Evolutionary conservation across 116 monocot species (phyloP), one percentile per base, ranked within the genome.

Genomic region (Posidonia oceanica): DNA sequence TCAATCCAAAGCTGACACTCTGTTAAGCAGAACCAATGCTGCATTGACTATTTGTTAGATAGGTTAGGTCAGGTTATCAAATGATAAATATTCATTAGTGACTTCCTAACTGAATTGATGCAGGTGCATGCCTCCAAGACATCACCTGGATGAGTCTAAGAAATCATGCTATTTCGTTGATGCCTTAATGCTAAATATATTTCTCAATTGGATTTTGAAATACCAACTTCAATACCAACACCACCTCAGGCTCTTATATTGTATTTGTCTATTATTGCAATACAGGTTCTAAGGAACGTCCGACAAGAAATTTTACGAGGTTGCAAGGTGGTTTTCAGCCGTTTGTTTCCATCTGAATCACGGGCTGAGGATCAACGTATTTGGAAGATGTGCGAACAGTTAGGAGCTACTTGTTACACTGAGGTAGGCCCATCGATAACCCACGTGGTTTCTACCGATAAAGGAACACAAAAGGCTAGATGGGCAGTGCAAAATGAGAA

Each of bases 281-380:
- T 12, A 5, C 59, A 94, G 94, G 76, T 87, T 29, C 73, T 97
- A 5, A 77, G 72, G 62, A 76, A 23, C 13, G 71, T 89, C 12
- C 67, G 85, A 37, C 48, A 56, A 36, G 89, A 87, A 74, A 68
- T 87, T 18, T 64, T 97, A 39, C 65, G 74, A 17, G 89, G 89
- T 3, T 97, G 97, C 75, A 85, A 77, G 10, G 72, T 97, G 62
- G 87, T 87, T 20, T 97, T 97, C 69, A 89, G 85, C 63, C 68
- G 89, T 39, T 67, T 96, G 3, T 88, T 87, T 36, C 82, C 85
- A n/a, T 72, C 79, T 0, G 72, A 69, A 4, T 22, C 63, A 5
- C 66, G 41, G 5, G 83, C 80, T 8, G 72, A 83, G 48, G 83
- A 89, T 65, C 89, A 97, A 39, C 69, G 53, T 37, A 82, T 89